Conservation (phyloP, 139 green algal genomes). For the Deuterostichococcus epilithicus region DNA sequence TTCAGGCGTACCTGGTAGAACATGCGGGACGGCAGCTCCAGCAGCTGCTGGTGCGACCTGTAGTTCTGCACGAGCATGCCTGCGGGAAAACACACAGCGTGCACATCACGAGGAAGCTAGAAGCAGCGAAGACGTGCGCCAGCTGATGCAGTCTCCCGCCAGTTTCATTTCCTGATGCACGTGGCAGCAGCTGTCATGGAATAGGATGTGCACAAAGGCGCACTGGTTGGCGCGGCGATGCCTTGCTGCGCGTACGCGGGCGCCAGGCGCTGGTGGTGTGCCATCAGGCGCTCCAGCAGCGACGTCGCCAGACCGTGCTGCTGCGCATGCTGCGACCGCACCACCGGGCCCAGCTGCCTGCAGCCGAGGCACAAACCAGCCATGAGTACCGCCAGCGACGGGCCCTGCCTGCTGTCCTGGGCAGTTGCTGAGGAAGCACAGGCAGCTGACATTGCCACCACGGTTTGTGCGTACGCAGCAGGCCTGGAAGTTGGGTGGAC, state of each 20-base stretch:
- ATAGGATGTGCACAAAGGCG: neutral
- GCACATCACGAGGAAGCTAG: neutral
- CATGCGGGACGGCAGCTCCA: constrained; percentile 60
- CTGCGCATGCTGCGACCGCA: constrained; percentile 35
- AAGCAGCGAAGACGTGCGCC: neutral
- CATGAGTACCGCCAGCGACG: no score
- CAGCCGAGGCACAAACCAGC: no score
- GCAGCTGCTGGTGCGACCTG: constrained; percentile 64
- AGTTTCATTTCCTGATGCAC: neutral
- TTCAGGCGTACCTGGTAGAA: constrained; percentile 58
- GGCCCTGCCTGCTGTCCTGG: no score
- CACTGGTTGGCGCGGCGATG: constrained; percentile 6
- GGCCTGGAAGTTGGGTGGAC: no score
- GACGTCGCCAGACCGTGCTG: constrained; percentile 45
- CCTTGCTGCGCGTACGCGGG: neutral
- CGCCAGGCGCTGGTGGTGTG: neutral
- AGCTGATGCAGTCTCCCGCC: neutral
- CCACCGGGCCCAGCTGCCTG: constrained; percentile 67
- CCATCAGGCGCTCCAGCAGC: constrained; percentile 62
- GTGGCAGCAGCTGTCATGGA: neutral
- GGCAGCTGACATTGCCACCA: no score
- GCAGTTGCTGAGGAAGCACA: no score
- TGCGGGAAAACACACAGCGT: neutral
- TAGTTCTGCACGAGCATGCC: constrained; percentile 76
- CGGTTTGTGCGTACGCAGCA: no score